phyloP scores from a whole-genome alignment of 2,329 filamentous ascomycete genomes.

The Colletotrichum gigasporum region DNA sequence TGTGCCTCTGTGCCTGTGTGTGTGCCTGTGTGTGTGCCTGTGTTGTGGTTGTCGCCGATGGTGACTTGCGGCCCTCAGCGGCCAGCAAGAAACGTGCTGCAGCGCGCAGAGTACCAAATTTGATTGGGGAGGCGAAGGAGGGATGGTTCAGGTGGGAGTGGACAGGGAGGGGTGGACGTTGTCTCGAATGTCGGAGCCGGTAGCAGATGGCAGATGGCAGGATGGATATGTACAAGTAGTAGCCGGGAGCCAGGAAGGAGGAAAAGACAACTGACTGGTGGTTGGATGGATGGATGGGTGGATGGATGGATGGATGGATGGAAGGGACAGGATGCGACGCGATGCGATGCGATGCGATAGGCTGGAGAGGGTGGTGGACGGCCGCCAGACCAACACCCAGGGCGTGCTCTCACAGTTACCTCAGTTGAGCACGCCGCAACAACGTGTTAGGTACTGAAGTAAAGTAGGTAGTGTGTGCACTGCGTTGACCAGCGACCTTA shows the following conservation, averaged over 20 bases:
- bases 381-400: slow-evolving; percentile 12
- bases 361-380: slow-evolving; percentile 5
- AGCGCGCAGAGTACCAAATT: slow-evolving; percentile 23
- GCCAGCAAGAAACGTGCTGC: neutral
- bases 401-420: slow-evolving; percentile 1
- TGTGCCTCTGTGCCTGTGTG: neutral
- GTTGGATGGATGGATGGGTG: neutral
- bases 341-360: neutral
- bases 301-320: slow-evolving; percentile 11
- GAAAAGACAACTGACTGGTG: slow-evolving; percentile 7
- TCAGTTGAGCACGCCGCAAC: neutral
- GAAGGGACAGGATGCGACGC: neutral
- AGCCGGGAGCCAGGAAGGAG: slow-evolving; percentile 28
- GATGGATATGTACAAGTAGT: slow-evolving; percentile 24
- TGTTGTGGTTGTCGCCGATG: neutral
- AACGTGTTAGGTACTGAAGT: no score
- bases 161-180: slow-evolving; percentile 25
- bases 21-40: neutral
- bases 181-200: slow-evolving; percentile 30
- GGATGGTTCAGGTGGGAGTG: slow-evolving; percentile 32
- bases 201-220: slow-evolving; percentile 29
- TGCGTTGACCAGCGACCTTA: no score
- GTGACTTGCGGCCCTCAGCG: neutral
- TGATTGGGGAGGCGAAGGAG: slow-evolving; percentile 30
- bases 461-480: neutral